Evolutionary conservation across 495 filamentous ascomycete genomes (phyloP).

Genomic region (Letharia lupina): DNA sequence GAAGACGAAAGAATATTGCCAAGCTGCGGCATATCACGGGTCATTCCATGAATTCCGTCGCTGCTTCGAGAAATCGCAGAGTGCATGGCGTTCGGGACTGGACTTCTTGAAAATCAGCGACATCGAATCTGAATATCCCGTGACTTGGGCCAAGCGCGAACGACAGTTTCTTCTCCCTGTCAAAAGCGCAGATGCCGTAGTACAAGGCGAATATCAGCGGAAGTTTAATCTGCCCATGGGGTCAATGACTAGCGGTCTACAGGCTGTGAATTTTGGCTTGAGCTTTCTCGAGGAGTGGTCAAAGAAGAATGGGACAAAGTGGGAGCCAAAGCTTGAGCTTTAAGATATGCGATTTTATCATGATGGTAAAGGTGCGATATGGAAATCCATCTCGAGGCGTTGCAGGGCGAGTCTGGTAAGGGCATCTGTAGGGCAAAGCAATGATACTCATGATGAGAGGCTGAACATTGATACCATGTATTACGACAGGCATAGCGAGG

Average conservation of each 20-base stretch:
- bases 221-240: conserved; percentile 39
- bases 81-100: conserved; percentile 40
- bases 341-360: neutral
- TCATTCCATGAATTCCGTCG: neutral
- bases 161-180: conserved; percentile 33
- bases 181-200: conserved; percentile 26
- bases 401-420: neutral
- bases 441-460: conserved; percentile 2
- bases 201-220: conserved; percentile 37
- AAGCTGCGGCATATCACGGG: conserved; percentile 8
- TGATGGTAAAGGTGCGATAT: neutral
- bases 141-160: conserved; percentile 36
- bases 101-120: conserved; percentile 38
- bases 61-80: conserved; percentile 30
- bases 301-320: conserved; percentile 36
- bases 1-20: conserved; percentile 9
- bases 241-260: conserved; percentile 35
- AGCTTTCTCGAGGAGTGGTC: conserved; percentile 42
- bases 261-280: conserved; percentile 41
- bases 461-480: conserved; percentile 8
- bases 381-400: neutral
- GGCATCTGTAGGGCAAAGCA: neutral
- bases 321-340: conserved; percentile 26
- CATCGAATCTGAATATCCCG: conserved; percentile 37
- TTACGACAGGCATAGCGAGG: conserved; percentile 17